These are phyloP conservation scores for Cokeromyces recurvatus DNA, from an alignment of 371 early-diverging fungal species.

Conservation along the genomic window DNA sequence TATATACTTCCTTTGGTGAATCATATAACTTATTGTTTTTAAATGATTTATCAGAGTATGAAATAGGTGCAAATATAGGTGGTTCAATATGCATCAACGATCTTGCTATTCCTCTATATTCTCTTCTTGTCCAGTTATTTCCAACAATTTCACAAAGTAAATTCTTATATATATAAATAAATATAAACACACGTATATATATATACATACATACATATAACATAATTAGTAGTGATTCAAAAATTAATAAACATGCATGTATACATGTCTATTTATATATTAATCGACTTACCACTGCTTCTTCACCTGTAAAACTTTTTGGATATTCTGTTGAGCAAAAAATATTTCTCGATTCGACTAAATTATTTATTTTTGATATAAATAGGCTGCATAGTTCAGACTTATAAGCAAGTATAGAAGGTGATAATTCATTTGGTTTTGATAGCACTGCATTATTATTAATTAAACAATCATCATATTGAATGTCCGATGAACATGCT, in stretches of 20 bases:
- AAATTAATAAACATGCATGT: no score
- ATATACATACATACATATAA: no score
- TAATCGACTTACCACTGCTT: slow-evolving; percentile 36
- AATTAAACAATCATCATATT: neutral
- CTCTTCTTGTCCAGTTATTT: slow-evolving; percentile 7
- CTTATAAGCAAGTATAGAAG: neutral
- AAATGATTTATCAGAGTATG: slow-evolving; percentile 31
- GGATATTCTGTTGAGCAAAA: slow-evolving; percentile 34
- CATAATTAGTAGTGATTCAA: neutral
- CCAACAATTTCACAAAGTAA: neutral
- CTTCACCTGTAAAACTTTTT: slow-evolving; percentile 32
- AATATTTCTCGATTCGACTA: slow-evolving; percentile 15
- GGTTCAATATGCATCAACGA: slow-evolving; percentile 23
- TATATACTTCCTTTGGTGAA: slow-evolving; percentile 30
- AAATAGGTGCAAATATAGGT: slow-evolving; percentile 23
- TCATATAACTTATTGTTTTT: slow-evolving; percentile 32
- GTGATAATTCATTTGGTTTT: neutral
- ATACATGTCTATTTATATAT: no score
- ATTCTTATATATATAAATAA: neutral
- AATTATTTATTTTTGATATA: neutral
- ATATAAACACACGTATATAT: no score
- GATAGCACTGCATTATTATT: neutral
- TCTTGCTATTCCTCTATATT: slow-evolving; percentile 22
- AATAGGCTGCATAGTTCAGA: neutral
- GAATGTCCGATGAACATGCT: neutral